Percentiles rank a stretch among this genome's conserved stretches.
phyloP scores from a whole-genome alignment of 2,329 filamentous ascomycete genomes.

The Microascus cirrosus region DNA sequence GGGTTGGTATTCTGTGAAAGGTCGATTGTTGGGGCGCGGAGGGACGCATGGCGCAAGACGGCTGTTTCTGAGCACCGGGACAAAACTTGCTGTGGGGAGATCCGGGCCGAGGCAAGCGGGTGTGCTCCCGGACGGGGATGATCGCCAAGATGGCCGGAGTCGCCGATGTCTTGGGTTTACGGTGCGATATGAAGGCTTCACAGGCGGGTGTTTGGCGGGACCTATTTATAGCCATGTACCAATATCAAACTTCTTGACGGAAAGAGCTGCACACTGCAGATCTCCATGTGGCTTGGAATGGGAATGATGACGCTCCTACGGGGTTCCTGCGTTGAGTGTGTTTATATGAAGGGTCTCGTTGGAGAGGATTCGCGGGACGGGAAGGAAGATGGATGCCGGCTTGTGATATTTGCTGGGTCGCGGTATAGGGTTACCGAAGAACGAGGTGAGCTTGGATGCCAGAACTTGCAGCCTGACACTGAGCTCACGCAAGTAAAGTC shows the following conservation, averaged over 20 bases:
- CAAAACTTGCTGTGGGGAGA: not conserved
- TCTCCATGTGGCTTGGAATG: too few relatives aligned
- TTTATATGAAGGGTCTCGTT: too few relatives aligned
- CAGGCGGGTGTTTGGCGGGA: not conserved
- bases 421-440: too few relatives aligned
- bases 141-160: too few relatives aligned
- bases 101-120: slow-evolving; percentile 1
- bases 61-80: not conserved
- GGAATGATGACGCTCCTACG: too few relatives aligned
- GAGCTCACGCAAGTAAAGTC: not conserved
- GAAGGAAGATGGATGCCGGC: too few relatives aligned
- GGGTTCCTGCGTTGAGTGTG: too few relatives aligned
- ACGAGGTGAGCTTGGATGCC: too few relatives aligned
- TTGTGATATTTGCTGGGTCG: too few relatives aligned
- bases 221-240: not conserved
- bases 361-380: too few relatives aligned
- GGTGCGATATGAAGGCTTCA: not conserved
- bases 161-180: not conserved
- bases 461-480: not conserved
- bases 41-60: not conserved
- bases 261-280: not conserved
- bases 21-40: not conserved
- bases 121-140: not conserved
- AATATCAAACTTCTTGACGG: not conserved
- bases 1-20: slow-evolving; percentile 2